Evolutionary conservation across 306 rosid genomes (phyloP), one percentile per base, ranked within the genome.

Genomic region (Carpinus fangiana): DNA sequence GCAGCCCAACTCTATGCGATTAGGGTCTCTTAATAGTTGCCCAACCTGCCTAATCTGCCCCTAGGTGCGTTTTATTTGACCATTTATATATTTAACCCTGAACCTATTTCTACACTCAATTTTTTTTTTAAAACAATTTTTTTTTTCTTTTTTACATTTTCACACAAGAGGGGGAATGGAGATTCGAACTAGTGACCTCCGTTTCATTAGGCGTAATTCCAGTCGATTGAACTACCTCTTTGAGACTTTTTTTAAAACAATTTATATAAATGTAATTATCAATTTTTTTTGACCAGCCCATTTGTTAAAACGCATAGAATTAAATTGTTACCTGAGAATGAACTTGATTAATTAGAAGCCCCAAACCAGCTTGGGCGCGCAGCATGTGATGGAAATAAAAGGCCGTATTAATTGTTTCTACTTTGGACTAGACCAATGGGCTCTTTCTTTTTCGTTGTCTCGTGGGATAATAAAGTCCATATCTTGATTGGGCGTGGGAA

Each of bases 361-460:
- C 36, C 9, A 1, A 28, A 31, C 6, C 9, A 84, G 88, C 57
- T 70, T 70, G 56, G 74, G 46, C n/a, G n/a, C n/a, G n/a, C 20
- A 31, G 76, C 84, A 87, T 82, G 88, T 84, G 90, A 65, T 12
- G 61, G 10, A 20, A 80, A 56, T 56, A 71, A 16, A 7, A 66
- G 60, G 78, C 71, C 70, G 45, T 54, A 74, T 79, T 55, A 81
- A 12, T 2, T 55, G 26, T 84, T 84, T 69, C 92, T 74, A 46
- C 68, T 46, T 86, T 78, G 0, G 79, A 89, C 59, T 82, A 76
- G 86, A 83, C 89, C 85, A 65, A 21, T 54, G 73, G 23, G 45
- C 52, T 83, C 80, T 80, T 78, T 73, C 80, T 61, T 77, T 72
- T 55, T 66, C 20, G 14, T 62, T 70, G 12, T 83, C 85, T 73